Conservation (phyloP, 2,329 filamentous ascomycete species). For the Macrophomina pseudophaseolina region DNA sequence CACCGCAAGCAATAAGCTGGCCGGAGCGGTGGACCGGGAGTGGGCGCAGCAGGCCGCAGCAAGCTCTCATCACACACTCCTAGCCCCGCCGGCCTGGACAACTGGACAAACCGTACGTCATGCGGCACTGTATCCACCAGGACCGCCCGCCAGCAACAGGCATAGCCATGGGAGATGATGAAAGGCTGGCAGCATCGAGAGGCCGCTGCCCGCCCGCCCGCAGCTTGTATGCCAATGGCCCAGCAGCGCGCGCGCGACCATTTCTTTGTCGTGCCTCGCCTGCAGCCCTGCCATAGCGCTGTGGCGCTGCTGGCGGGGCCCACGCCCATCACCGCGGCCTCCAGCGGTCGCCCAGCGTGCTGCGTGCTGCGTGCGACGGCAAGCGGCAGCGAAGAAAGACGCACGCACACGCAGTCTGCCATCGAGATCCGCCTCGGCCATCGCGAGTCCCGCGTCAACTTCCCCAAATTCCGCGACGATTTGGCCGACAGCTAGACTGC, state of each 20-base stretch:
- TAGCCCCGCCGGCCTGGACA: constrained; percentile 9
- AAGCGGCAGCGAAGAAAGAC: not conserved
- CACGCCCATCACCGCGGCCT: not conserved
- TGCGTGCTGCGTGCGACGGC: constrained; percentile 1
- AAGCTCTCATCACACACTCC: not conserved
- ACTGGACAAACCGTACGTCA: constrained; percentile 1
- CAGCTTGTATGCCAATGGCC: not conserved
- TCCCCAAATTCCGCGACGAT: not conserved
- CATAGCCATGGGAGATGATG: not conserved
- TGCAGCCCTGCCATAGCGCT: not conserved
- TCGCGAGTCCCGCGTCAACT: not conserved
- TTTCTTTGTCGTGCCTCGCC: not conserved
- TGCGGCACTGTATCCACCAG: not conserved
- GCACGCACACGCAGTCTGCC: not conserved
- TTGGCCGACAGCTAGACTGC: constrained; percentile 2
- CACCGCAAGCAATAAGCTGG: not conserved
- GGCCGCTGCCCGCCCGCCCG: not conserved
- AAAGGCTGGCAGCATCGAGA: too few species aligned
- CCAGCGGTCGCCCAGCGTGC: not conserved
- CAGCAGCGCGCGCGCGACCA: not conserved
- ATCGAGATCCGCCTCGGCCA: constrained; percentile 9
- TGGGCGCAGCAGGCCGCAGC: constrained; percentile 4
- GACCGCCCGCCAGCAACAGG: not conserved
- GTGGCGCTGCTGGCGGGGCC: not conserved
- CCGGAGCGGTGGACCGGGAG: not conserved